Conservation (phyloP, 345 rosid species). For the Orychophragmus violaceus region DNA sequence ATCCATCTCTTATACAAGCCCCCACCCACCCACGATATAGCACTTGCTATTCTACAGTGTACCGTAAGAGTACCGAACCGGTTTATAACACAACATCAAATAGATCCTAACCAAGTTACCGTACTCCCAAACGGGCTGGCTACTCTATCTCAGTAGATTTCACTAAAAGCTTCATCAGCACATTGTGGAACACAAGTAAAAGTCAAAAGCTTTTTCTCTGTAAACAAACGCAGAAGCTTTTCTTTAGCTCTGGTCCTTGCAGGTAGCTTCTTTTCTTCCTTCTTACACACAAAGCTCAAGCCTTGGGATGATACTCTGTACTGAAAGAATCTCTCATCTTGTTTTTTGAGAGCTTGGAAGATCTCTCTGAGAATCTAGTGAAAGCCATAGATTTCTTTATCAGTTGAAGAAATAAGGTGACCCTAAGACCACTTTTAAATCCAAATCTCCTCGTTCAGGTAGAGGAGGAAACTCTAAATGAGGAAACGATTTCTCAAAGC, state of each 20-base stretch:
- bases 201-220: background rate
- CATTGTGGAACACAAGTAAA: background rate
- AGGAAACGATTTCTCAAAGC: conserved; percentile 84
- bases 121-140: conserved; percentile 3
- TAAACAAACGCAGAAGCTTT: conserved; percentile 12
- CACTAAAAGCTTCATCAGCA: conserved; percentile 6
- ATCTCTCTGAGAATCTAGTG: conserved; percentile 14
- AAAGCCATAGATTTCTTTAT: conserved; percentile 18
- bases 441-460: conserved; percentile 88
- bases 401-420: conserved; percentile 97
- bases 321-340: conserved; percentile 9
- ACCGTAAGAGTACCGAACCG: background rate
- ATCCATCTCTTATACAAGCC: background rate
- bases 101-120: conserved; percentile 11
- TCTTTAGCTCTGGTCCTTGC: conserved; percentile 5
- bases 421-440: conserved; percentile 61
- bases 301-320: conserved; percentile 17
- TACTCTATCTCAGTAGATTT: background rate
- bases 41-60: conserved; percentile 1
- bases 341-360: conserved; percentile 12
- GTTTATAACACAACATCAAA: conserved; percentile 17
- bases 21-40: background rate
- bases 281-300: conserved; percentile 19
- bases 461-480: conserved; percentile 57
- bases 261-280: background rate